Conservation (phyloP, 1,284 basidiomycete genomes). For the Austroboletus novae-zelandiae region DNA sequence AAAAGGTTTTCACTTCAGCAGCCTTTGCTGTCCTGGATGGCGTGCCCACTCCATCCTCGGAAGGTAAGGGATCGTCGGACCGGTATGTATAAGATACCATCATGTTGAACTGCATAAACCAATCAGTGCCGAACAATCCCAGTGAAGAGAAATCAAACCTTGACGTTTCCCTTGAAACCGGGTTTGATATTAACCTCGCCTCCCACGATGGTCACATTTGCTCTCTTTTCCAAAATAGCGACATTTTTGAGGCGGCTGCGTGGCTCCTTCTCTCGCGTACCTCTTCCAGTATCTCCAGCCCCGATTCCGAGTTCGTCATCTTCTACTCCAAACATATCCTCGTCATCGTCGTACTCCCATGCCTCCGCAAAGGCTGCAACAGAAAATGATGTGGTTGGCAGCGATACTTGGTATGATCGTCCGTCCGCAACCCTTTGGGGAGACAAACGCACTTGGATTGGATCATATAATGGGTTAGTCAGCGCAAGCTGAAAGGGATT, state of each 20-base stretch:
- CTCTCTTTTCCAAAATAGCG: conserved; percentile 80
- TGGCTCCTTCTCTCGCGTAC: conserved; percentile 40
- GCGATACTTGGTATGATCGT: conserved; percentile 62
- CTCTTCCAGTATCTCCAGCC: conserved; percentile 34
- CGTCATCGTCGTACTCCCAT: conserved; percentile 94
- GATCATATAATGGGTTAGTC: conserved; percentile 92
- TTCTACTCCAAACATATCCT: conserved; percentile 75
- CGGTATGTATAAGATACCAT: conserved; percentile 90
- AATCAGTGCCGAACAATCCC: conserved; percentile 3
- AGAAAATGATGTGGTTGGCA: conserved; percentile 75
- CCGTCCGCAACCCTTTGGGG: conserved; percentile 56
- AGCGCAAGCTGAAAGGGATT: conserved; percentile 88
- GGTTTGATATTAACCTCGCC: conserved; percentile 80
- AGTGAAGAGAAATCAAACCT: conserved; percentile 45
- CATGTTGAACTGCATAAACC: conserved; percentile 77
- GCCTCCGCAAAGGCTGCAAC: conserved; percentile 89
- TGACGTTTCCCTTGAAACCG: conserved; percentile 69
- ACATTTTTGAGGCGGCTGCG: conserved; percentile 61
- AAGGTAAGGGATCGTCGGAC: conserved; percentile 74
- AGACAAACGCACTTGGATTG: conserved; percentile 82
- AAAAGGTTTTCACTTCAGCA: conserved; percentile 80
- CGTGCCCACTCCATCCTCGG: conserved; percentile 54
- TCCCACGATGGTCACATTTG: conserved; percentile 82
- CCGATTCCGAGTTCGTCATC: conserved; percentile 59
- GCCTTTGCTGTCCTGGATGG: conserved; percentile 44